Conservation (phyloP, 1,284 basidiomycete genomes). For the Malassezia cuniculi region DNA sequence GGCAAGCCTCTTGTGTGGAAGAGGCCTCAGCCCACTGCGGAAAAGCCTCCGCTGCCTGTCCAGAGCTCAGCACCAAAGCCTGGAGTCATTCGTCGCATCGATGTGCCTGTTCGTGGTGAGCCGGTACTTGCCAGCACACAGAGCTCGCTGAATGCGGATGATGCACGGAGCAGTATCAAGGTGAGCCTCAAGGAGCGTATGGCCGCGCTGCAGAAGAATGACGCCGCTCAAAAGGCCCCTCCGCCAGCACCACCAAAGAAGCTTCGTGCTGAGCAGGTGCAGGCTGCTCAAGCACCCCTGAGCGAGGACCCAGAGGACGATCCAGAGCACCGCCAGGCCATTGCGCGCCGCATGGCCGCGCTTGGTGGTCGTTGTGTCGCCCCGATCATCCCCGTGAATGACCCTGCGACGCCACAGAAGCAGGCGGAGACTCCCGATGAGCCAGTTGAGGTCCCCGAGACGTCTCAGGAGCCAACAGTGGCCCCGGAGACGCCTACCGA, state of each 20-base stretch:
- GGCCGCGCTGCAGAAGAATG: slow-evolving; percentile 39
- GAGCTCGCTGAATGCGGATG: slow-evolving; percentile 14
- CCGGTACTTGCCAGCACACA: background rate
- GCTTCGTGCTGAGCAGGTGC: slow-evolving; percentile 8
- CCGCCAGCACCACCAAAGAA: background rate
- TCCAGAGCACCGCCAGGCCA: slow-evolving; percentile 24
- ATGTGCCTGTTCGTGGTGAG: slow-evolving; percentile 12
- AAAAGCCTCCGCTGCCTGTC: slow-evolving; percentile 31
- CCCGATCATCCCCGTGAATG: slow-evolving; percentile 50
- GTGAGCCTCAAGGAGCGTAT: slow-evolving; percentile 43
- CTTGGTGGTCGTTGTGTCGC: slow-evolving; percentile 38
- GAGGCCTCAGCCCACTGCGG: slow-evolving; percentile 25
- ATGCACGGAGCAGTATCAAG: slow-evolving; percentile 41
- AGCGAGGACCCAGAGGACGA: slow-evolving; percentile 30
- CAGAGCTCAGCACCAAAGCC: too few relatives aligned
- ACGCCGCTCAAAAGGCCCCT: slow-evolving; percentile 7
- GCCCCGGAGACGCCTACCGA: slow-evolving; percentile 43
- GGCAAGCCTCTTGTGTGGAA: slow-evolving; percentile 41
- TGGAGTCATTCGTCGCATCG: too few relatives aligned
- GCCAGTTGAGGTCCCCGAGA: too few relatives aligned
- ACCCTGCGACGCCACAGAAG: slow-evolving; percentile 49
- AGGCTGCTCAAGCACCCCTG: background rate
- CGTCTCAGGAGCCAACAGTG: too few relatives aligned
- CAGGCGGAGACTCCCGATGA: slow-evolving; percentile 24
- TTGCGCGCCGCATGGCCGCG: slow-evolving; percentile 38